A percentile compares a stretch with the other conserved stretches of the same genome.
These are phyloP conservation scores for Claviceps pusilla DNA, from an alignment of 2,329 filamentous ascomycete species.

Conservation along the genomic window DNA sequence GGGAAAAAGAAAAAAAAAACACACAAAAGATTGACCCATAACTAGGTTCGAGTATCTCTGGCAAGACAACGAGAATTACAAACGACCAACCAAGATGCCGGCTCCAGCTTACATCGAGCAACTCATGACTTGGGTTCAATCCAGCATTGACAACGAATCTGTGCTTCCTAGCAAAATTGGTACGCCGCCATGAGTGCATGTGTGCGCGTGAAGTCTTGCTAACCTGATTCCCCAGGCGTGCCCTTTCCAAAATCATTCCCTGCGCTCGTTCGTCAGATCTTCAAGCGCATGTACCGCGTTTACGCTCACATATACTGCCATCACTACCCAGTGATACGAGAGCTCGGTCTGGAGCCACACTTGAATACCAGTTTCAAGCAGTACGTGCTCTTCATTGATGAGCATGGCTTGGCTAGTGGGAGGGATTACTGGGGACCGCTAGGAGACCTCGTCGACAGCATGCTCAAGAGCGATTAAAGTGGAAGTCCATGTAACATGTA, in stretches of 20 bases:
- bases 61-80: constrained; percentile 91
- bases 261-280: constrained; percentile 78
- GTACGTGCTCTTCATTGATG: constrained; percentile 96
- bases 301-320: constrained; percentile 99
- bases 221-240: constrained; percentile 41
- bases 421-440: constrained; percentile 96
- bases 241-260: constrained; percentile 91
- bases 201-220: not conserved
- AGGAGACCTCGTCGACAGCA: constrained; percentile 91
- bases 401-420: constrained; percentile 80
- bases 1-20: too few relatives aligned
- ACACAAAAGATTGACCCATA: not conserved
- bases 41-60: constrained; percentile 90
- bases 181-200: constrained; percentile 19
- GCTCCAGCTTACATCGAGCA: constrained; percentile 96
- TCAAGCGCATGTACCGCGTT: constrained; percentile 96
- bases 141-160: constrained; percentile 86
- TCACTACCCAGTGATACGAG: constrained; percentile 92
- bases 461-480: constrained; percentile 75
- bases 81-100: constrained; percentile 93
- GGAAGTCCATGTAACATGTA: constrained; percentile 3
- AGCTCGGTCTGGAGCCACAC: constrained; percentile 89
- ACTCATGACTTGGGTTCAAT: constrained; percentile 91
- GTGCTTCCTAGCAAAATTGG: constrained; percentile 90
- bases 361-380: constrained; percentile 99